Percentiles rank a stretch among this genome's conserved stretches.
These are phyloP conservation scores for Podila clonocystis DNA, from an alignment of 192 early-diverging fungal genomes.

Conservation along the genomic window DNA sequence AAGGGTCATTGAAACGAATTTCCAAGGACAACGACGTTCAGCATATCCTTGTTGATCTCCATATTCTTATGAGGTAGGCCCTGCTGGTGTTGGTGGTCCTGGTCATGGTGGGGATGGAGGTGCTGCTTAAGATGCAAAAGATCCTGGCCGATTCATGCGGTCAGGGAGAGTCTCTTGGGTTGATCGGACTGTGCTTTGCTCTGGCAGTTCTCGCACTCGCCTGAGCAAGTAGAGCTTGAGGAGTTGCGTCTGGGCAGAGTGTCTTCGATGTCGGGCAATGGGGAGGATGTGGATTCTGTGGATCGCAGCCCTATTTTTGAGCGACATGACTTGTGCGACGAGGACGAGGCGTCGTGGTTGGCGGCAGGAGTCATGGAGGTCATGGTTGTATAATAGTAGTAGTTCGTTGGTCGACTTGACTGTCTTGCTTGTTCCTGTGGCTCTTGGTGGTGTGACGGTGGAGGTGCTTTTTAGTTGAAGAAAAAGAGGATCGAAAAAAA, in stretches of 20 bases:
- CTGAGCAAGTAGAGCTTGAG: not conserved
- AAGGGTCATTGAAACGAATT: too few species aligned
- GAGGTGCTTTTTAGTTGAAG: too few species aligned
- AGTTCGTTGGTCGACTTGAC: too few species aligned
- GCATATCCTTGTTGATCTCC: too few species aligned
- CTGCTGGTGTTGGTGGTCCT: too few species aligned
- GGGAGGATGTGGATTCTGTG: not conserved
- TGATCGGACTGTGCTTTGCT: not conserved
- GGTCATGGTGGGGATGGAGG: too few species aligned
- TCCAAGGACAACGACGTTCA: too few species aligned
- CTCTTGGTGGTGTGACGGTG: too few species aligned
- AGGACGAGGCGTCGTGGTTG: not conserved
- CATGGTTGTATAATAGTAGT: too few species aligned
- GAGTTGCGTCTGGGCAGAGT: not conserved
- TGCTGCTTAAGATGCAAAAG: not conserved
- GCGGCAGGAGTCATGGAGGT: not conserved
- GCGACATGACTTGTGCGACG: not conserved
- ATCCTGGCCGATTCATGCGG: not conserved
- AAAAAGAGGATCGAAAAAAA: too few species aligned
- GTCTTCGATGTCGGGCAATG: not conserved
- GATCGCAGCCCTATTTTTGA: not conserved
- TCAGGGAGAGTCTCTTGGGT: not conserved
- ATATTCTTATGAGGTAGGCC: too few species aligned
- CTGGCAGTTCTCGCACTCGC: not conserved
- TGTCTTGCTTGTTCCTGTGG: too few species aligned